Base-by-base conservation (phyloP, 179 eudicot genomes). In the Amaranthus tricolor region DNA sequence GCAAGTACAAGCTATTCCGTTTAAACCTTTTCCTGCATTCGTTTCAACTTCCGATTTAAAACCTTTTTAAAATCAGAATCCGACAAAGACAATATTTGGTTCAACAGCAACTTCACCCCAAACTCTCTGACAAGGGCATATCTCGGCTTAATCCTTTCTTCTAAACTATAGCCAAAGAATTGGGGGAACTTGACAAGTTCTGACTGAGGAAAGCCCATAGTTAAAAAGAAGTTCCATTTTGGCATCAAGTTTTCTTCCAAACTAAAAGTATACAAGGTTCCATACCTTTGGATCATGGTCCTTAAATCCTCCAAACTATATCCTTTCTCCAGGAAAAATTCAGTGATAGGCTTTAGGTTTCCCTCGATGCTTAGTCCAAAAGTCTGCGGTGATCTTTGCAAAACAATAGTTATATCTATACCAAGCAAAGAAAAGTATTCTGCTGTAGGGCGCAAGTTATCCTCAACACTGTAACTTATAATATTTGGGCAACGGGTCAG, bases 161-260 rank as follows among this genome's bases (percentile, higher is more conserved):
- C 90, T 73, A 92, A 82, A 78, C 97, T 90, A 79, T 89, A 89
- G 56, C 92, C 94, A 57, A 92, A 92, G 78, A 80, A 92, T 65
- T 90, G 97, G 71, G 97, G 97, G 76, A 89, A 92, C 67, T 90
- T 89, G 66, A 92, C 83, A 74, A 92, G 79, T 62, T 90, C 97
- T 9, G 91, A 79, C 71, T 49, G 80, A 8, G 90, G 89, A 66
- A 90, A 92, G 16, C 65, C 90, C 86, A 83, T 86, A 66, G 96
- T 90, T 50, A 85, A 65, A 76, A 89, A 90, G 83, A 82, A 92
- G 56, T 90, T 88, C 97, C 96, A 92, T 79, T 92, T 92, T 0
- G 96, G 89, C 59, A 80, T 82, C 86, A 92, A 60, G 74, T 85
- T 90, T 54, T 81, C 85, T 16, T 80, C 77, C 86, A 92, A 82